Evolutionary conservation across 2,329 filamentous ascomycete genomes (phyloP), one percentile per base, ranked within the genome.

Genomic region (Monilinia aucupariae): DNA sequence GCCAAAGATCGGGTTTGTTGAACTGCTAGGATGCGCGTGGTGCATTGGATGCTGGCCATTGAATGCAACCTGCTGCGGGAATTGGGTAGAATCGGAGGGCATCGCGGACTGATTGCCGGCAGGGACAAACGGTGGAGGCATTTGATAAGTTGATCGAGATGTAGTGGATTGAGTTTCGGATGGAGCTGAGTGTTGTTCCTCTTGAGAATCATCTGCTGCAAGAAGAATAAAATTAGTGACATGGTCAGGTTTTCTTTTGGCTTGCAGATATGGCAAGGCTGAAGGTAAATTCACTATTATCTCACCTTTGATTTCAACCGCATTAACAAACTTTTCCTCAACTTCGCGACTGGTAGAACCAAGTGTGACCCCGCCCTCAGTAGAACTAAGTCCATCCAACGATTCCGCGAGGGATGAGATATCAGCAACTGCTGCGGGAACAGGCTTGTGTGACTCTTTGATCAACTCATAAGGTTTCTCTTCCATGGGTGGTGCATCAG

Each of bases 1-100:
- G 41, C 82, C 82, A 68, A 86, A 85, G 65, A 85, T 78, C 59
- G 85, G 75, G 71, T 80, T 85, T 45, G 81, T 85, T 45, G 81
- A 78, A 64, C 80, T 80, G 71, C 81, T 85, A 17, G 78, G 79
- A 61, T 82, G 83, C 48, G 78, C 72, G 59, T 83, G 81, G 67
- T 85, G 81, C 68, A 80, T 69, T 66, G 72, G 68, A 68, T 72
- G 66, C 59, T 72, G 65, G 63, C 69, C 69, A 41, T 68, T 68
- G 59, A 68, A 67, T 20, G 58, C 48, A 34, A 66, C 66, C 39
- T 64, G 68, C 45, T 63, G 60, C 27, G 68, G 64, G 20, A 68
- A 63, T 34, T 67, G 67, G 37, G 64, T 51, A 50, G 61, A 48
- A 12, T 67, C 65, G 43, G 60, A 58, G 17, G 50, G 53, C 52